A percentile compares a stretch with the other conserved stretches of the same genome.
Evolutionary conservation across 805 yeast genomes (phyloP).

Genomic region (Barnettozyma sp.): DNA sequence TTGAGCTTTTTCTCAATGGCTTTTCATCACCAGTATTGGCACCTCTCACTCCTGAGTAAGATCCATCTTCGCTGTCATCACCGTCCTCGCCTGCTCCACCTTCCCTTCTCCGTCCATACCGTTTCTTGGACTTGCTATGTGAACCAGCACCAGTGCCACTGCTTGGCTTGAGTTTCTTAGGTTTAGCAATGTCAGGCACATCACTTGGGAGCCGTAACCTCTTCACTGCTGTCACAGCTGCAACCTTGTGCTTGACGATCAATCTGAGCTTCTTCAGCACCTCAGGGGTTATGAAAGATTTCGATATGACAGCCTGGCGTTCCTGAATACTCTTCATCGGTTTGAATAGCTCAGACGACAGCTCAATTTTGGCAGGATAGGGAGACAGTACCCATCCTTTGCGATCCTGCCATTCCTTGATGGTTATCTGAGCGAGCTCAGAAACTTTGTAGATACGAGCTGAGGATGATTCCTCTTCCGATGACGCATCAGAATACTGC

Average conservation of each 20-base stretch:
- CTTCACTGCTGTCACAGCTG: constrained; percentile 20
- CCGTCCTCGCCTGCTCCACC: too few species aligned
- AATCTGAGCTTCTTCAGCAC: constrained; percentile 32
- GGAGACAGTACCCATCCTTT: constrained; percentile 67
- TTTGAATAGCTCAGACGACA: constrained; percentile 65
- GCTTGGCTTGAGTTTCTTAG: constrained; percentile 18
- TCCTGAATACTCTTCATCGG: constrained; percentile 51
- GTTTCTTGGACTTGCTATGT: constrained; percentile 9
- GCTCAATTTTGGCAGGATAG: constrained; percentile 72
- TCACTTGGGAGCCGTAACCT: constrained; percentile 12
- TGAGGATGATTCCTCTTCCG: constrained; percentile 30
- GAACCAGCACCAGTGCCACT: too few species aligned
- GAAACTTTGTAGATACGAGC: constrained; percentile 55
- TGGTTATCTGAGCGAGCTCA: constrained; percentile 63
- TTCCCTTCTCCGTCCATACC: constrained; percentile 11
- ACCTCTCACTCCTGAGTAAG: background rate
- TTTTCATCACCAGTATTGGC: constrained; percentile 1
- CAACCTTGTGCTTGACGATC: constrained; percentile 29
- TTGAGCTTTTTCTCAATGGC: constrained; percentile 39
- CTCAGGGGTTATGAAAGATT: constrained; percentile 47
- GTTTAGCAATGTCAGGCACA: constrained; percentile 13
- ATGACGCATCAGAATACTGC: constrained; percentile 58
- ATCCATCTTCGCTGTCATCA: constrained; percentile 5
- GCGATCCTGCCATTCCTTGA: constrained; percentile 49
- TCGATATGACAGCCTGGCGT: constrained; percentile 50